Percentiles rank a stretch among this genome's conserved stretches.
These are phyloP conservation scores for Cryptosporidium muris DNA, from an alignment of 169 alveolate genomes.

Conservation along the genomic window DNA sequence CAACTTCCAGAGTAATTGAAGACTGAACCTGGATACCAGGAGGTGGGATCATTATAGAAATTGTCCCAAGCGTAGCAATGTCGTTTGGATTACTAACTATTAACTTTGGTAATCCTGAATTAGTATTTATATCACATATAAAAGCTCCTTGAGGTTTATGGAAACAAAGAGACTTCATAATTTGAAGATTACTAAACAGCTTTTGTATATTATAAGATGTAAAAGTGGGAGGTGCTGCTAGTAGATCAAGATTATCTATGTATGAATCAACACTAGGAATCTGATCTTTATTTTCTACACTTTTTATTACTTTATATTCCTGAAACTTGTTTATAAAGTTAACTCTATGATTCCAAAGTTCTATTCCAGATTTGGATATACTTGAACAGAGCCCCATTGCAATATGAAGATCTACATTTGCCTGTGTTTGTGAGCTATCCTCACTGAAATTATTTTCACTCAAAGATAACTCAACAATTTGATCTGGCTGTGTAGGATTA, in stretches of 20 bases:
- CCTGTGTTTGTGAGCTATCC: background rate
- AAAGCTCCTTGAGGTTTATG: slow-evolving; percentile 49
- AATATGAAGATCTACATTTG: slow-evolving; percentile 7
- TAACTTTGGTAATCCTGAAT: slow-evolving; percentile 24
- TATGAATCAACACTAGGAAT: background rate
- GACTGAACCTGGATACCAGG: background rate
- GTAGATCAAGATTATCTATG: background rate
- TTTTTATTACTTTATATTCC: background rate
- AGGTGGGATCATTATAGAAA: slow-evolving; percentile 64
- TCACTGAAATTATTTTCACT: background rate
- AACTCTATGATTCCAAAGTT: slow-evolving; percentile 42
- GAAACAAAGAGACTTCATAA: slow-evolving; percentile 34
- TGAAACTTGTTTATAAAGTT: slow-evolving; percentile 4
- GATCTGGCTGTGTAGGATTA: too few species aligned
- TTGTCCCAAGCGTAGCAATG: background rate
- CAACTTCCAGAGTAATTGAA: background rate
- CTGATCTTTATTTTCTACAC: background rate
- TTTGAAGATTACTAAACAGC: background rate
- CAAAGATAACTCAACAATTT: background rate
- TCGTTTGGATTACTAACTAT: background rate
- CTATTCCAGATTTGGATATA: background rate
- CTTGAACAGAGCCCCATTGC: slow-evolving; percentile 29
- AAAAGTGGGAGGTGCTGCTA: background rate
- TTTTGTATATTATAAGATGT: background rate
- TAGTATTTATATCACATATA: slow-evolving; percentile 25